Conservation (phyloP, 352 stramenopile genomes). For the Phytopythium kandeliae region DNA sequence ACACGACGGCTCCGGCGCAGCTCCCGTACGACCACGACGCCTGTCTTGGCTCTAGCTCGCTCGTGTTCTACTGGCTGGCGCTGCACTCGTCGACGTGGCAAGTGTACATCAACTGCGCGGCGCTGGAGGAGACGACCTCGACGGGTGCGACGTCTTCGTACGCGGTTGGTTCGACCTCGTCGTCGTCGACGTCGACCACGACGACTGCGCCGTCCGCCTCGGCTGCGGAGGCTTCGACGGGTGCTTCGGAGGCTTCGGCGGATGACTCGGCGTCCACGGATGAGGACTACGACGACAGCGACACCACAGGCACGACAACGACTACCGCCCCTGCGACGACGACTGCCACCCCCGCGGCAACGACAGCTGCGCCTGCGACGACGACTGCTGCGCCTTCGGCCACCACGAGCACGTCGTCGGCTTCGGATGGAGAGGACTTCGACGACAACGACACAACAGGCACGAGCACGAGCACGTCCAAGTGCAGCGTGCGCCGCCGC, state of each 20-base stretch:
- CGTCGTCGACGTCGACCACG: no score
- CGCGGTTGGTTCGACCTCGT: no score
- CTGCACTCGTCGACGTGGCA: no score
- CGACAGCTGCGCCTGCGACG: background rate
- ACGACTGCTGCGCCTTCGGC: no score
- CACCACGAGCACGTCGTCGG: constrained; percentile 1
- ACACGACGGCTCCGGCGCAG: constrained; percentile 16
- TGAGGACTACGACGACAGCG: background rate
- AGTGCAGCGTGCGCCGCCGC: no score
- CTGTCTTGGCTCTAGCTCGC: no score
- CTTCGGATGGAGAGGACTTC: background rate
- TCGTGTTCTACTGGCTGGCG: no score
- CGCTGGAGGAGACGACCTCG: no score
- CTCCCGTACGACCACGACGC: constrained; percentile 7
- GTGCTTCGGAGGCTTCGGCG: background rate
- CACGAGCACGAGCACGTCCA: constrained; percentile 7
- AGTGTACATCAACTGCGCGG: no score
- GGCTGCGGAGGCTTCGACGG: no score
- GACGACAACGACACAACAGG: background rate
- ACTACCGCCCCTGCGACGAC: background rate
- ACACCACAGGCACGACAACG: constrained; percentile 4
- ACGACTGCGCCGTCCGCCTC: no score
- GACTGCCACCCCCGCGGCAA: background rate
- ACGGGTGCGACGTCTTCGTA: no score
- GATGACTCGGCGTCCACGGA: background rate